phyloP scores from a whole-genome alignment of 805 yeast species.

The Kuraishia piskuri region DNA sequence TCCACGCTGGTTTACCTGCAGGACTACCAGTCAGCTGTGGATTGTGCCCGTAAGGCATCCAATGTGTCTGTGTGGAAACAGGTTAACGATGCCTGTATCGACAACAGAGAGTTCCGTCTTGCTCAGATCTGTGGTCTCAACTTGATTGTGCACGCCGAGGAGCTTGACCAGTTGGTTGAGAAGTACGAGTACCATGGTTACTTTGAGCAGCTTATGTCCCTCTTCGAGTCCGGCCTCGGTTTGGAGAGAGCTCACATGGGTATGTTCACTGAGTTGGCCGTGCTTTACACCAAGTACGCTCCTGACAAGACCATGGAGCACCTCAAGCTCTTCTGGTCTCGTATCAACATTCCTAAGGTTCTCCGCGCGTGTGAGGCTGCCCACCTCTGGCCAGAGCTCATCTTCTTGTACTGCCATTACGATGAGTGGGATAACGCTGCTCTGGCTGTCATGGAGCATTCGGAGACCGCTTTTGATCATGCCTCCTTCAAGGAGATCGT shows the following conservation, averaged over 20 bases:
- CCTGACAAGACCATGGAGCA: slow-evolving; percentile 94
- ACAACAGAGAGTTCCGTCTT: slow-evolving; percentile 86
- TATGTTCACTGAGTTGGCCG: slow-evolving; percentile 95
- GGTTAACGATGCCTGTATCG: slow-evolving; percentile 94
- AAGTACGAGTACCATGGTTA: slow-evolving; percentile 87
- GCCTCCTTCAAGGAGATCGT: slow-evolving; percentile 88
- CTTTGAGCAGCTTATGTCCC: slow-evolving; percentile 82
- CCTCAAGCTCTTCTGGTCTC: slow-evolving; percentile 94
- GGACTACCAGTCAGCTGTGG: slow-evolving; percentile 95
- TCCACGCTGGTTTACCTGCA: slow-evolving; percentile 89
- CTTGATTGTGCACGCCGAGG: slow-evolving; percentile 95
- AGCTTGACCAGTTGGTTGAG: slow-evolving; percentile 78
- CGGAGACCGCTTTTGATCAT: slow-evolving; percentile 91
- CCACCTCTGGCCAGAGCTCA: slow-evolving; percentile 93
- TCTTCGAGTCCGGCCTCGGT: slow-evolving; percentile 92
- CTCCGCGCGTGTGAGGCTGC: slow-evolving; percentile 89
- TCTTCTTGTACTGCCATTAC: slow-evolving; percentile 94
- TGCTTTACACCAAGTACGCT: slow-evolving; percentile 81
- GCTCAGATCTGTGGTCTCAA: slow-evolving; percentile 99
- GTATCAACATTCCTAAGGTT: slow-evolving; percentile 95
- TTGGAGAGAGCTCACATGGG: slow-evolving; percentile 99
- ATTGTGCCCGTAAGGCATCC: slow-evolving; percentile 97
- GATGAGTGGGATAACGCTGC: slow-evolving; percentile 99
- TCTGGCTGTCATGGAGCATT: slow-evolving; percentile 89
- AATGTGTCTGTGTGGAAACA: slow-evolving; percentile 94